These are phyloP conservation scores for Buddleja alternifolia DNA, from an alignment of 257 asterid species.

Conservation along the genomic window DNA sequence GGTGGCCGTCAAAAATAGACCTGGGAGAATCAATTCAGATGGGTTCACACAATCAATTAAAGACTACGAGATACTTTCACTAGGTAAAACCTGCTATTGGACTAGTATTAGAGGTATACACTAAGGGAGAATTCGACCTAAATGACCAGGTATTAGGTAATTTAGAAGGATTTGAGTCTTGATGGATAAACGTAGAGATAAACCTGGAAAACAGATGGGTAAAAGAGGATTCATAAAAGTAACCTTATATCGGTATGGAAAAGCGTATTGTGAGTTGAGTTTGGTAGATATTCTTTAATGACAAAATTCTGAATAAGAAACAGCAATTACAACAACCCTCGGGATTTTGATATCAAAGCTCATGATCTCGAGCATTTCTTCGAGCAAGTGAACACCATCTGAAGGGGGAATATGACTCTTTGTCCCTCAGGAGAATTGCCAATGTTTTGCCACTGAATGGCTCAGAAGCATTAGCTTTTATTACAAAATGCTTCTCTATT, in stretches of 20 bases:
- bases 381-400: background rate
- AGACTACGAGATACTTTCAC: background rate
- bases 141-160: background rate
- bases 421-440: background rate
- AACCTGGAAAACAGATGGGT: background rate
- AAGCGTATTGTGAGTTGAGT: background rate
- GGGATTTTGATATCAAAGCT: background rate
- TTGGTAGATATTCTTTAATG: background rate
- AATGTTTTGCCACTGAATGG: slow-evolving; percentile 3
- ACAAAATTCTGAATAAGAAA: background rate
- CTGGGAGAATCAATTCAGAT: no score
- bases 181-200: background rate
- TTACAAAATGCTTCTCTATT: background rate
- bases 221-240: background rate
- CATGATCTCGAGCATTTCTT: background rate
- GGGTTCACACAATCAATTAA: no score
- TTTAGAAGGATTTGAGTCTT: background rate
- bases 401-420: background rate
- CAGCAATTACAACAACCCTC: background rate
- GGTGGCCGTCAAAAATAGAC: background rate
- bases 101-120: background rate
- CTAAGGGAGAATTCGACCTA: background rate
- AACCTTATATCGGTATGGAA: background rate
- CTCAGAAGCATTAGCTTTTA: background rate
- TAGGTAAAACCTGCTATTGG: background rate